These are phyloP conservation scores for Secale cereale DNA, from an alignment of 176 grass and related monocot species.

Conservation along the genomic window DNA sequence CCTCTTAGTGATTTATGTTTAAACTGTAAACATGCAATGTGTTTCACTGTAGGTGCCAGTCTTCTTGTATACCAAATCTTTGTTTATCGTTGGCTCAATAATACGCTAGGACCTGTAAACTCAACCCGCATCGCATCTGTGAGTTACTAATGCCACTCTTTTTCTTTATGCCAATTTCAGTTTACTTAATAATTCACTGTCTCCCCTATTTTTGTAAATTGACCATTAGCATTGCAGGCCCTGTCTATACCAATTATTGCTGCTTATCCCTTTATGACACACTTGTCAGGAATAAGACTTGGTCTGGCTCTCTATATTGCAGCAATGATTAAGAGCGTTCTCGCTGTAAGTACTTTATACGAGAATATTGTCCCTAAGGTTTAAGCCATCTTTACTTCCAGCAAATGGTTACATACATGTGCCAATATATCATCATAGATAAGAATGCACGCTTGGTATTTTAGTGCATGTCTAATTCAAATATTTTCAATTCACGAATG, in stretches of 20 bases:
- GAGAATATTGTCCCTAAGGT: neutral
- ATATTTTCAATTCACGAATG: constrained; percentile 9
- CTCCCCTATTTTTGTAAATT: constrained; percentile 1
- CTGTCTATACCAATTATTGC: neutral
- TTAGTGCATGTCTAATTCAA: neutral
- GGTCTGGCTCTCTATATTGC: constrained; percentile 49
- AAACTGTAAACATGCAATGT: neutral
- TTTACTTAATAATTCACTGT: neutral
- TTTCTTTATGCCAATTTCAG: neutral
- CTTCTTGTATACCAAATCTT: constrained; percentile 78
- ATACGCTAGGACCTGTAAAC: constrained; percentile 42
- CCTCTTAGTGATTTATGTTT: neutral
- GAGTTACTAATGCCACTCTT: constrained; percentile 1
- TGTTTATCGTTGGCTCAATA: constrained; percentile 53
- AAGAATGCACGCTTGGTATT: neutral
- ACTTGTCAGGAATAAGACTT: constrained; percentile 47
- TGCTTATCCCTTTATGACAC: constrained; percentile 35
- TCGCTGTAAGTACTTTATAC: constrained; percentile 42
- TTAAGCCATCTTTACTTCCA: neutral
- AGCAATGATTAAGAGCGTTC: constrained; percentile 64
- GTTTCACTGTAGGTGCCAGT: constrained; percentile 38
- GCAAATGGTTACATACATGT: neutral
- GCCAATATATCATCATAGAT: neutral
- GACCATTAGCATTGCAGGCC: constrained; percentile 37
- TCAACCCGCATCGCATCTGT: constrained; percentile 58